Evolutionary conservation across 1,284 basidiomycete genomes (phyloP).

Genomic region (Rhodotorula sp.): DNA sequence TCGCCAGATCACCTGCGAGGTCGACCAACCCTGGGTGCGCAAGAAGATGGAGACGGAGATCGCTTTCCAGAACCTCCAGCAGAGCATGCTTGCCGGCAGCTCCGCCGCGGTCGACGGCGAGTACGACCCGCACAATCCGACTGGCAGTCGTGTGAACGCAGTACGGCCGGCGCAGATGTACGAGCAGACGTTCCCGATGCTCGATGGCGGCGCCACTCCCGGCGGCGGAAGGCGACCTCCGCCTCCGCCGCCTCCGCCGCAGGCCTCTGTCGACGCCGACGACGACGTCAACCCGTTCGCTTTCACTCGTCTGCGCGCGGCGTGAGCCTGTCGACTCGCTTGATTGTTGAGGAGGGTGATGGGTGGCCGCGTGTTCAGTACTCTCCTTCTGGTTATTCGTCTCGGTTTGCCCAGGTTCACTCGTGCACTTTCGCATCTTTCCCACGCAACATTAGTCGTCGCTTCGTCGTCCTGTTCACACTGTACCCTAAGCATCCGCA

Average conservation of each 20-base stretch:
- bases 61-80: slow-evolving; percentile 6
- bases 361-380: background rate
- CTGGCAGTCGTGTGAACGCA: background rate
- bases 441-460: too few relatives aligned
- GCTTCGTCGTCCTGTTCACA: too few relatives aligned
- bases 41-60: slow-evolving; percentile 12
- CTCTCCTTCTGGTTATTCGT: too few relatives aligned
- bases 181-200: background rate
- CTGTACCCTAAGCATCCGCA: too few relatives aligned
- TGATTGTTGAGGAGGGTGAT: background rate
- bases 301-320: background rate
- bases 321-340: background rate
- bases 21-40: slow-evolving; percentile 17
- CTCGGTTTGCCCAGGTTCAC: too few relatives aligned
- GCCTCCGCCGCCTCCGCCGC: slow-evolving; percentile 8
- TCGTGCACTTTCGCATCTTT: too few relatives aligned
- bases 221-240: slow-evolving; percentile 1
- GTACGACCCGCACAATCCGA: background rate
- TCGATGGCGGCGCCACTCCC: background rate
- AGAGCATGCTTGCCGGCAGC: background rate
- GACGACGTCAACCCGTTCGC: slow-evolving; percentile 16
- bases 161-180: background rate
- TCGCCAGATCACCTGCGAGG: slow-evolving; percentile 3
- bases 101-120: background rate
- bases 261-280: background rate